Evolutionary conservation across 2,329 filamentous ascomycete genomes (phyloP), one percentile per base, ranked within the genome.

Genomic region (Monosporascus sp.): DNA sequence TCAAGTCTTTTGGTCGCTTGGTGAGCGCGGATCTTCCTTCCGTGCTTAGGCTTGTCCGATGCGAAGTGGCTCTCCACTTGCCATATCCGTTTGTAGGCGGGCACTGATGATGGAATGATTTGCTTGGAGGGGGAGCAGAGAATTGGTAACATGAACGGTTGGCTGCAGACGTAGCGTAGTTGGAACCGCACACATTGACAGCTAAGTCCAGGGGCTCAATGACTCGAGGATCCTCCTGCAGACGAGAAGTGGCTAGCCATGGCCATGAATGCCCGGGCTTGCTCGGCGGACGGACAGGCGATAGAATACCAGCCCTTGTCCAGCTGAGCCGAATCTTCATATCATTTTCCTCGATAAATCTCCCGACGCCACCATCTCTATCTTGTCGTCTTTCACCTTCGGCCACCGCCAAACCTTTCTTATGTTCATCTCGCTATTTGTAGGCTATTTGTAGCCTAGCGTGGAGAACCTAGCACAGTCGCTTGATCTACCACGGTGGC

Each of bases 161-260:
- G 59, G 61, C 65, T 65, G 71, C 73, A 74, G 68, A 61, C 58
- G 63, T 63, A 65, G 66, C 61, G 66, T 65, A 59, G 57, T 64
- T 63, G 65, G 64, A 64, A 64, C 62, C 65, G 60, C 63, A 61
- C 62, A 62, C 60, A 54, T 60, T 64, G 58, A 56, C 51, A 64
- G 64, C 62, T 58, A 63, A 61, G 57, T 54, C 60, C 63, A 65
- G 62, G 68, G 63, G 62, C 48, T 55, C 51, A 56, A 60, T 65
- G 72, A 74, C 72, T 75, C 72, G 73, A 74, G 69, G 58, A 55
- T 64, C 62, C 49, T 59, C 58, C 55, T 62, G 60, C 55, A 54
- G 57, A 55, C 53, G 58, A 46, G n/a, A 38, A 51, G 43, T 18
- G 37, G 43, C 11, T 44, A 48, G 22, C 28, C 37, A 47, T 38